Percentiles rank a stretch among this genome's conserved stretches.
Conservation (phyloP, 257 asterid species). For the Henckelia pumila region DNA sequence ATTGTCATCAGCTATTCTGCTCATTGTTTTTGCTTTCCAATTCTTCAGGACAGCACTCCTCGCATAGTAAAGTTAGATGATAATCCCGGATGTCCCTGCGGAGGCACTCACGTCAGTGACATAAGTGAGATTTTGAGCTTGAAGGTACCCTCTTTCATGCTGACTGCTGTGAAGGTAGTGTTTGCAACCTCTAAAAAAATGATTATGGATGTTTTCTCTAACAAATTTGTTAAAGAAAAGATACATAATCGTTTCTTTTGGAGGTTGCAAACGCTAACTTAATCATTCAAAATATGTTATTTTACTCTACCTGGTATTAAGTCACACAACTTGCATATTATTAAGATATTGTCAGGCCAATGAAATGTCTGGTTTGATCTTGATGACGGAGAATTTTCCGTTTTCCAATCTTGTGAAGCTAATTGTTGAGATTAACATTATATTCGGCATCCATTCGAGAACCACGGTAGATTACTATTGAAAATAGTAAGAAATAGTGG, state of each 20-base stretch:
- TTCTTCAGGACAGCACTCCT: conserved; percentile 69
- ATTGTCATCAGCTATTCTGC: neutral
- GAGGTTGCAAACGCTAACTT: too few relatives aligned
- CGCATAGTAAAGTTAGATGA: conserved; percentile 69
- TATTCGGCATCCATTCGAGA: too few relatives aligned
- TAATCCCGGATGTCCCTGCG: conserved; percentile 78
- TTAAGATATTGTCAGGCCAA: neutral
- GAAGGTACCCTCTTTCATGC: conserved; percentile 42
- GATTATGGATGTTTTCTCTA: too few relatives aligned
- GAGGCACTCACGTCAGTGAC: conserved; percentile 79
- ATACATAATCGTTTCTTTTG: too few relatives aligned
- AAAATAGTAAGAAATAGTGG: neutral
- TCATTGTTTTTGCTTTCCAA: neutral
- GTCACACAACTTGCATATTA: neutral
- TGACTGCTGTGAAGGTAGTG: too few relatives aligned
- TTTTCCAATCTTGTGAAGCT: too few relatives aligned
- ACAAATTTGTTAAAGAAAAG: too few relatives aligned
- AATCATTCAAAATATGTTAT: neutral
- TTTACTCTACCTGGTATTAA: neutral
- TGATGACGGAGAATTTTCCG: too few relatives aligned
- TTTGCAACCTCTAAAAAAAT: too few relatives aligned
- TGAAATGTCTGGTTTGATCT: neutral
- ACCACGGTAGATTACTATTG: neutral
- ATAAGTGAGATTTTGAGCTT: conserved; percentile 57
- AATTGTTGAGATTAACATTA: too few relatives aligned